phyloP scores from a whole-genome alignment of 768 basidiomycete genomes.

The Leucogyrophana mollusca region DNA sequence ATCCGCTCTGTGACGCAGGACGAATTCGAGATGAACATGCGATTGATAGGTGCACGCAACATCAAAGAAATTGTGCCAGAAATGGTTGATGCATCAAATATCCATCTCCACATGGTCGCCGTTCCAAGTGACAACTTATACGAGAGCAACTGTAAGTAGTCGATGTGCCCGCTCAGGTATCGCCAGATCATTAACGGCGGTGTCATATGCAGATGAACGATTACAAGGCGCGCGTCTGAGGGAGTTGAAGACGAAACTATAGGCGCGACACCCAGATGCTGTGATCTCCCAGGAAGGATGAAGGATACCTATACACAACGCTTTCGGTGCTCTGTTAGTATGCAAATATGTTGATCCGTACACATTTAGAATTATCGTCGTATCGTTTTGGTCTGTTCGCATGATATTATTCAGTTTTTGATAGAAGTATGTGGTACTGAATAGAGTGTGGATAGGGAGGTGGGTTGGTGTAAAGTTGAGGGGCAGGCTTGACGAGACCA shows the following conservation, averaged over 20 bases:
- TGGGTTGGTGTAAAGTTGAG: no score
- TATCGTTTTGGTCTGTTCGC: constrained; percentile 5
- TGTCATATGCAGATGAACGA: constrained; percentile 34
- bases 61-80: constrained; percentile 77
- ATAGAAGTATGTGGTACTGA: no score
- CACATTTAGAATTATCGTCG: constrained; percentile 8
- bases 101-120: constrained; percentile 61
- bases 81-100: constrained; percentile 85
- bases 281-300: no score
- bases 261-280: constrained; percentile 1
- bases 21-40: constrained; percentile 98
- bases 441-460: no score
- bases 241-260: constrained; percentile 39
- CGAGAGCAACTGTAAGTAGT: constrained; percentile 72
- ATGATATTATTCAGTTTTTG: no score
- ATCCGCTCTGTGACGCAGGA: constrained; percentile 49
- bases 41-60: constrained; percentile 81
- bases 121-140: constrained; percentile 78
- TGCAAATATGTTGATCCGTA: no score
- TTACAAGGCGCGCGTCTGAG: constrained; percentile 42
- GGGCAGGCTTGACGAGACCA: no score
- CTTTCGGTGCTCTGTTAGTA: no score
- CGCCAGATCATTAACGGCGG: constrained; percentile 2
- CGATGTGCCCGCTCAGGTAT: constrained; percentile 2
- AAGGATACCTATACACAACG: no score